These are phyloP conservation scores for Trapa bicornis DNA, from an alignment of 345 rosid genomes.

Conservation along the genomic window DNA sequence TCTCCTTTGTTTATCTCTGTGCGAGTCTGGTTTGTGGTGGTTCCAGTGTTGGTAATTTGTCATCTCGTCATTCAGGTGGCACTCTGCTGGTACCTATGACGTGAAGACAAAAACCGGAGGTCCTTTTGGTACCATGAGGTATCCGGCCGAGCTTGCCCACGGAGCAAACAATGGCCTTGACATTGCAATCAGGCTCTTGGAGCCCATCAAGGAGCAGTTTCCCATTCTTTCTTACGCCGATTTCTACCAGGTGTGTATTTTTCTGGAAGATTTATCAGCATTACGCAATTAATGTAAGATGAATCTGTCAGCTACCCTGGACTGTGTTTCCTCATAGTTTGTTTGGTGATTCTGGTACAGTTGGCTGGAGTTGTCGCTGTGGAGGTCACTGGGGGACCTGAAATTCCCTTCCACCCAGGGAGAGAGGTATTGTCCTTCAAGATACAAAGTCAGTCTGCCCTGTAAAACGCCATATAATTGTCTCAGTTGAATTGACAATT, in stretches of 20 bases:
- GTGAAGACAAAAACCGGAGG: conserved; percentile 77
- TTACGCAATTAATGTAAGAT: not conserved
- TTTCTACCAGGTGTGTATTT: conserved; percentile 53
- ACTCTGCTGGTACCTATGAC: conserved; percentile 91
- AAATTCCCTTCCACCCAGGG: conserved; percentile 87
- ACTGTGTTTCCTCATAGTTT: not conserved
- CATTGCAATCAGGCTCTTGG: conserved; percentile 69
- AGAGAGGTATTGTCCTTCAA: conserved; percentile 40
- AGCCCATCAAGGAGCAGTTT: conserved; percentile 78
- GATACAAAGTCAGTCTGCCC: not conserved
- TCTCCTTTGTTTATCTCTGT: not conserved
- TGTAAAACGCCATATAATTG: not conserved
- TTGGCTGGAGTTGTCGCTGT: conserved; percentile 90
- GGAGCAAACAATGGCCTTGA: conserved; percentile 81
- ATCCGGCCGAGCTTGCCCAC: conserved; percentile 56
- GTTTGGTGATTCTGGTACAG: conserved; percentile 16
- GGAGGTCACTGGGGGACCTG: conserved; percentile 98
- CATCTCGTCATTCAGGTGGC: conserved; percentile 47
- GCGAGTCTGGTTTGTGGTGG: not conserved
- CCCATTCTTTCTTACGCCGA: conserved; percentile 58
- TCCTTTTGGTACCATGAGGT: conserved; percentile 83
- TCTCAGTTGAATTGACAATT: not conserved
- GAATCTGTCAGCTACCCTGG: not conserved
- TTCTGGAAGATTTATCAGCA: not conserved
- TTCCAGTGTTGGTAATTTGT: not conserved